Conservation (phyloP, 2,329 filamentous ascomycete genomes). For the Fusarium verticillioides region DNA sequence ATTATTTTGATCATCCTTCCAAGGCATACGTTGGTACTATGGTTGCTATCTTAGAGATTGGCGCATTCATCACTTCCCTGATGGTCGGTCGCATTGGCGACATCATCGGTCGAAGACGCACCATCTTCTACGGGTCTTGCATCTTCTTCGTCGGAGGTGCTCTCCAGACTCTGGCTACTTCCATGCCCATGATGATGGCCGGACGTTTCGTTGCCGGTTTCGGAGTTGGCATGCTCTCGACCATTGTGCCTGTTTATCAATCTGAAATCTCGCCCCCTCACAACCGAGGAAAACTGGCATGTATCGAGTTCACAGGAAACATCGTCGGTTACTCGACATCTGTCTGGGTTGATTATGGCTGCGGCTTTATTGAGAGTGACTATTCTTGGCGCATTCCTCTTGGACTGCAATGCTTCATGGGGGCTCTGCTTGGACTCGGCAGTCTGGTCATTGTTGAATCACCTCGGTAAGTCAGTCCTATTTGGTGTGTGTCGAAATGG, state of each 20-base stretch:
- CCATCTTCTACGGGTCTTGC: constrained; percentile 92
- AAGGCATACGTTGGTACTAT: constrained; percentile 92
- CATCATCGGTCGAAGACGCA: constrained; percentile 86
- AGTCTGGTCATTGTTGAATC: constrained; percentile 97
- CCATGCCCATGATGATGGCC: constrained; percentile 89
- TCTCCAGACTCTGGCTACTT: constrained; percentile 82
- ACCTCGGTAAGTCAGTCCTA: constrained; percentile 72
- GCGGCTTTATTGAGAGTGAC: constrained; percentile 86
- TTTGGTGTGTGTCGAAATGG: constrained; percentile 10
- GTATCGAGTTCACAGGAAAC: constrained; percentile 98
- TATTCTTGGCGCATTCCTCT: constrained; percentile 92
- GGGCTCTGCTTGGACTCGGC: constrained; percentile 82
- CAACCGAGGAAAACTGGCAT: constrained; percentile 93
- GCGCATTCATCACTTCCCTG: constrained; percentile 90
- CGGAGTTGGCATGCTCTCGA: constrained; percentile 87
- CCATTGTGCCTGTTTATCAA: constrained; percentile 93
- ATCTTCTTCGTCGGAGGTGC: constrained; percentile 88
- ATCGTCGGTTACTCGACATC: constrained; percentile 95
- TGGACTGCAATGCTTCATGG: constrained; percentile 95
- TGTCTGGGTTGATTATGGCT: constrained; percentile 99
- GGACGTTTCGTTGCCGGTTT: constrained; percentile 87
- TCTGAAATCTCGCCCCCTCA: constrained; percentile 96
- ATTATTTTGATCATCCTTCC: constrained; percentile 92
- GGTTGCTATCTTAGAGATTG: constrained; percentile 95
- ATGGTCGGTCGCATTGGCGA: constrained; percentile 90